phyloP scores from a whole-genome alignment of 1,139 yeast genomes.

The Kodamaea sp. region DNA sequence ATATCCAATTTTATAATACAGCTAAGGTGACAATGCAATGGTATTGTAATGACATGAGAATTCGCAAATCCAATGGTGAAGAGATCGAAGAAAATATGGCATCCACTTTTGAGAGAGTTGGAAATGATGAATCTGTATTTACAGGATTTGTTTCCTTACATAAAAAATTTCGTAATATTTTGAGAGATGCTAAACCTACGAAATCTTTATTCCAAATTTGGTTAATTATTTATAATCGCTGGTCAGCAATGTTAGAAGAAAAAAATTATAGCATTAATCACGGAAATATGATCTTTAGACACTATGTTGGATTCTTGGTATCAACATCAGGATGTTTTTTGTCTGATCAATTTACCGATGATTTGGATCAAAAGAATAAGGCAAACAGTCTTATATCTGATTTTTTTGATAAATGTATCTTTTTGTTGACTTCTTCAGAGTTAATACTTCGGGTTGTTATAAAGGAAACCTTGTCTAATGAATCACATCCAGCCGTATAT shows the following conservation, averaged over 20 bases:
- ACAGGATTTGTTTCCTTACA: conserved; percentile 79
- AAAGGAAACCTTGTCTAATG: conserved; percentile 44
- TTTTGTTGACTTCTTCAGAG: conserved; percentile 47
- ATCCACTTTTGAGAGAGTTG: conserved; percentile 47
- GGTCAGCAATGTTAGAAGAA: conserved; percentile 39
- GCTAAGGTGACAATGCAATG: conserved; percentile 48
- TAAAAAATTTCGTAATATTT: conserved; percentile 56
- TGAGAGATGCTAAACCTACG: conserved; percentile 58
- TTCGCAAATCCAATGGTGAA: conserved; percentile 2
- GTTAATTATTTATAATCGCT: conserved; percentile 54
- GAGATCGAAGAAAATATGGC: conserved; percentile 19
- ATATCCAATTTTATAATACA: conserved; percentile 51
- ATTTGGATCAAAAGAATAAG: conserved; percentile 23
- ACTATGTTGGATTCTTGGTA: conserved; percentile 60
- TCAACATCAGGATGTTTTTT: conserved; percentile 56
- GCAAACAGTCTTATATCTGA: conserved; percentile 32
- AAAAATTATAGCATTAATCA: conserved; percentile 22
- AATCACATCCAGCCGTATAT: conserved; percentile 45
- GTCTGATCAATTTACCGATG: conserved; percentile 26
- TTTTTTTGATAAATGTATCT: conserved; percentile 50
- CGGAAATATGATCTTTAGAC: conserved; percentile 48
- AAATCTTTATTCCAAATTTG: conserved; percentile 59
- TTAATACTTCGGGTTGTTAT: conserved; percentile 46
- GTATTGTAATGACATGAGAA: conserved; percentile 19
- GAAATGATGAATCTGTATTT: conserved; percentile 57